A percentile compares a stretch with the other conserved stretches of the same genome.
Evolutionary conservation across 495 filamentous ascomycete species (phyloP).

Genomic region (Aspergillus ellipticus): DNA sequence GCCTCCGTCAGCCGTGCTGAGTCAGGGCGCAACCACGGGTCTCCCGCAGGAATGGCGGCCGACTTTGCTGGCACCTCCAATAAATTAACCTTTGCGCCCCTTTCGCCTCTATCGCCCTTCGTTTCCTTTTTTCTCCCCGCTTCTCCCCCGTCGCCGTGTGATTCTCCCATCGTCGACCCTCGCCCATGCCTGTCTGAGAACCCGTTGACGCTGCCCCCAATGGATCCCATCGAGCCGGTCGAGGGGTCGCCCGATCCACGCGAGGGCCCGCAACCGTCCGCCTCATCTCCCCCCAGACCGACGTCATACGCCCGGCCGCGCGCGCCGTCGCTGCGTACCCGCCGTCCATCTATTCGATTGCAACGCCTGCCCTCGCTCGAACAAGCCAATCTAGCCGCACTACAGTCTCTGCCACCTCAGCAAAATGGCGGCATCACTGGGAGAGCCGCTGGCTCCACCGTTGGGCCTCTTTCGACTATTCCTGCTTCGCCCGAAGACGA

Average conservation of each 20-base stretch:
- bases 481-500: slow-evolving; percentile 22
- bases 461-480: not conserved
- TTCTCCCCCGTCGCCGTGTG: too few relatives aligned
- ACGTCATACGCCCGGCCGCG: slow-evolving; percentile 17
- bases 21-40: not conserved
- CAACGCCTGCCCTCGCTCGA: slow-evolving; percentile 32
- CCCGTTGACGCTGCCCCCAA: slow-evolving; percentile 10
- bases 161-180: too few relatives aligned
- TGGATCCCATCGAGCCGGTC: slow-evolving; percentile 44
- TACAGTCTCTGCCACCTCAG: not conserved
- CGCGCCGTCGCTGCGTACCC: slow-evolving; percentile 23
- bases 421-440: slow-evolving; percentile 11
- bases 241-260: slow-evolving; percentile 18
- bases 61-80: not conserved
- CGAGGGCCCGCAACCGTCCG: slow-evolving; percentile 7
- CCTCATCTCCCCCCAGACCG: slow-evolving; percentile 8
- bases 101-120: not conserved
- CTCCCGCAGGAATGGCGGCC: not conserved
- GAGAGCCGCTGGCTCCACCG: slow-evolving; percentile 1
- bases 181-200: not conserved
- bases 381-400: slow-evolving; percentile 3
- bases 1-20: not conserved
- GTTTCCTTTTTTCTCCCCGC: not conserved
- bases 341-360: slow-evolving; percentile 40
- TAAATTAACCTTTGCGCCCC: slow-evolving; percentile 4